Evolutionary conservation across 208 protist genomes (phyloP).

Genomic region (Acanthamoeba healyi): DNA sequence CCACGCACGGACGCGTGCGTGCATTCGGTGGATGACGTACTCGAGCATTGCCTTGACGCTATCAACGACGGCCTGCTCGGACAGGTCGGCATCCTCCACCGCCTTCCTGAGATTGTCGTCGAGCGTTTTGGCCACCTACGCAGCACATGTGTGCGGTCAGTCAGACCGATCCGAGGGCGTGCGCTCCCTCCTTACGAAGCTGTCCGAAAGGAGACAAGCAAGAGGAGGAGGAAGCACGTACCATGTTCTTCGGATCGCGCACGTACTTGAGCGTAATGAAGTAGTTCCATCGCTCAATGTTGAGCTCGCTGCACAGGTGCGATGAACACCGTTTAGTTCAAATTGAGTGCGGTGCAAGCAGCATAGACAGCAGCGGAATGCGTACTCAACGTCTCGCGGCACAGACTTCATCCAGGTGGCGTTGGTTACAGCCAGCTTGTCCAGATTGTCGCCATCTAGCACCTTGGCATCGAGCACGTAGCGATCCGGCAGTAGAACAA

Average conservation of each 20-base stretch:
- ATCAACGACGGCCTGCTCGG: neutral
- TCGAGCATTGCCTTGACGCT: neutral
- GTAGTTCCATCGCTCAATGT: conserved; percentile 67
- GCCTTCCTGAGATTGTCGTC: conserved; percentile 1
- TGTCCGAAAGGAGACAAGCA: neutral
- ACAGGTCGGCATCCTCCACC: neutral
- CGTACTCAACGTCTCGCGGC: conserved; percentile 37
- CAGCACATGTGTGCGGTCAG: no score
- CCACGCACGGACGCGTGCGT: no score
- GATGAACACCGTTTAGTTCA: no score
- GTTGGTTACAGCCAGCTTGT: conserved; percentile 26
- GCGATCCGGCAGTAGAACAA: conserved; percentile 6
- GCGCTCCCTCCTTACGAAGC: no score
- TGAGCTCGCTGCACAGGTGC: conserved; percentile 9
- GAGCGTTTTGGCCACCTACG: neutral
- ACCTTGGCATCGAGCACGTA: conserved; percentile 51
- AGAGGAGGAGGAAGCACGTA: neutral
- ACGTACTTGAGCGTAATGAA: conserved; percentile 27
- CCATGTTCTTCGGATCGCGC: conserved; percentile 37
- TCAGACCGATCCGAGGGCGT: no score
- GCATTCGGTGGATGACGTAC: neutral
- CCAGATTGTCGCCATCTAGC: conserved; percentile 38
- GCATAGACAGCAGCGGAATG: no score
- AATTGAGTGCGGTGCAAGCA: no score
- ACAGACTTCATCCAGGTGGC: conserved; percentile 61